Evolutionary conservation across 345 rosid genomes (phyloP).

Genomic region (Diplotaxis tenuifolia): DNA sequence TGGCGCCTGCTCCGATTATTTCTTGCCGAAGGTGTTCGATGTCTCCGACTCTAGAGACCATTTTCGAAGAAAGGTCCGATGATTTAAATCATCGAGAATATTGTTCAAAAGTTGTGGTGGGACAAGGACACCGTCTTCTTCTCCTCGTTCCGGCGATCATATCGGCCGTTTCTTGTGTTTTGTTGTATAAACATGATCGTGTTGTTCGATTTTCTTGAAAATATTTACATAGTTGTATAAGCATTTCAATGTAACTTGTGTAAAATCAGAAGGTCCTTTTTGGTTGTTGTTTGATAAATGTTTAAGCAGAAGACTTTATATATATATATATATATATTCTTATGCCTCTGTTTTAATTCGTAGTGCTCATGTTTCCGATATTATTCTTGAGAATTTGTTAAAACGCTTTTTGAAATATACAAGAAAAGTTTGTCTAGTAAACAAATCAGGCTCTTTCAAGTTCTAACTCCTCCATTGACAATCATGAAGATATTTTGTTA

Average conservation of each 20-base stretch:
- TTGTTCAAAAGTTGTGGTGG: conserved; percentile 1
- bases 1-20: conserved; percentile 38
- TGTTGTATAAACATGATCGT: conserved; percentile 38
- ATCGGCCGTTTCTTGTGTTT: conserved; percentile 37
- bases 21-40: conserved; percentile 35
- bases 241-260: background rate
- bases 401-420: background rate
- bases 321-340: background rate
- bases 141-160: conserved; percentile 43
- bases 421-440: background rate
- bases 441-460: no score
- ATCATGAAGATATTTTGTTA: conserved; percentile 6
- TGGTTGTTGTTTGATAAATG: background rate
- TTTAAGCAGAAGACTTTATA: conserved; percentile 12
- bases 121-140: conserved; percentile 33
- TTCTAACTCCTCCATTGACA: background rate
- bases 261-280: background rate
- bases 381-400: background rate
- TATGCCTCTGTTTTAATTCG: background rate
- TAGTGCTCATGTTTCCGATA: background rate
- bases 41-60: conserved; percentile 48
- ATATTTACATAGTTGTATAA: background rate
- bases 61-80: conserved; percentile 46
- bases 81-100: no score
- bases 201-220: conserved; percentile 29